phyloP scores from a whole-genome alignment of 2,329 filamentous ascomycete genomes.

The Truncatella angustata region DNA sequence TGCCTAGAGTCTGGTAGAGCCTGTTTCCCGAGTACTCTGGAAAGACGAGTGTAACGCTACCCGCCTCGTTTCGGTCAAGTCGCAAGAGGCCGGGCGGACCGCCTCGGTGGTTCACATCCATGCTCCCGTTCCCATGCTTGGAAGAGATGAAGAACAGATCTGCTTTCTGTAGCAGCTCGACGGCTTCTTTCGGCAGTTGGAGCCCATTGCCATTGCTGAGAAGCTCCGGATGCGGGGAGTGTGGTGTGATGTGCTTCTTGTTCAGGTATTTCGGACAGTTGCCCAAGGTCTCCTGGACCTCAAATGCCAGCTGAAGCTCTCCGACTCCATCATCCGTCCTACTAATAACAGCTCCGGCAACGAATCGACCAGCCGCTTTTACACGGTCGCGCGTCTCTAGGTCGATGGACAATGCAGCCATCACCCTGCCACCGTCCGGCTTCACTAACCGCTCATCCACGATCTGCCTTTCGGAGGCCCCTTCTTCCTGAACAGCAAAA shows the following conservation, averaged over 20 bases:
- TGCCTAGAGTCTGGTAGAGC: slow-evolving; percentile 80
- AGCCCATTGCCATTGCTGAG: slow-evolving; percentile 28
- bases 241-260: slow-evolving; percentile 61
- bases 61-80: slow-evolving; percentile 52
- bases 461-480: slow-evolving; percentile 33
- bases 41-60: slow-evolving; percentile 59
- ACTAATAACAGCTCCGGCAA: slow-evolving; percentile 57
- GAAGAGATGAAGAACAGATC: slow-evolving; percentile 81
- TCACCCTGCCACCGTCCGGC: slow-evolving; percentile 37
- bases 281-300: slow-evolving; percentile 70
- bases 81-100: slow-evolving; percentile 73
- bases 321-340: slow-evolving; percentile 27
- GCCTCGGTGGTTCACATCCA: slow-evolving; percentile 84
- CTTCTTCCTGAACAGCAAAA: slow-evolving; percentile 39
- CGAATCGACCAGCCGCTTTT: slow-evolving; percentile 70
- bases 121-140: slow-evolving; percentile 54
- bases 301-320: slow-evolving; percentile 58
- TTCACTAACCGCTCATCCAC: slow-evolving; percentile 23
- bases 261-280: slow-evolving; percentile 91
- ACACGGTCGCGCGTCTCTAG: slow-evolving; percentile 67
- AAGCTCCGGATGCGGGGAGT: slow-evolving; percentile 47
- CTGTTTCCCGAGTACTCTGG: slow-evolving; percentile 86
- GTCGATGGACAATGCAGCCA: slow-evolving; percentile 58
- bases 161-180: slow-evolving; percentile 58
- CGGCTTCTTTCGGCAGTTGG: slow-evolving; percentile 50